A percentile compares a stretch with the other conserved stretches of the same genome.
These are phyloP conservation scores for Tylopilus sp. DNA, from an alignment of 1,284 basidiomycete genomes.

Conservation along the genomic window DNA sequence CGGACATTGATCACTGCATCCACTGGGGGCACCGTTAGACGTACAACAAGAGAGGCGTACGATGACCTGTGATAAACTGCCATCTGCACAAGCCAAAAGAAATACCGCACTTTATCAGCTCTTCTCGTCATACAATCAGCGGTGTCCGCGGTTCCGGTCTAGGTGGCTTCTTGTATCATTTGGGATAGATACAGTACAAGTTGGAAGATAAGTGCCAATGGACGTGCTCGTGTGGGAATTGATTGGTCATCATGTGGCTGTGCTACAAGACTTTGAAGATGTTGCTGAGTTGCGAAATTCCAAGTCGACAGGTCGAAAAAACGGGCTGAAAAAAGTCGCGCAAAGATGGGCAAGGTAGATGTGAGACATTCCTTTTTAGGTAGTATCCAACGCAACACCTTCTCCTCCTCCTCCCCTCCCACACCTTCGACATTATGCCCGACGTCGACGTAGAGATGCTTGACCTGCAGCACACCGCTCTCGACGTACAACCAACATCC, in stretches of 20 bases:
- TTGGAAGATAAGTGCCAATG: not conserved
- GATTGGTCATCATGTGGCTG: constrained; percentile 27
- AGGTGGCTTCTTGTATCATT: too few species aligned
- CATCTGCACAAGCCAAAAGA: constrained; percentile 54
- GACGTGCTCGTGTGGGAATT: constrained; percentile 13
- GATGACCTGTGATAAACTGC: constrained; percentile 57
- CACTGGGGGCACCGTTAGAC: not conserved
- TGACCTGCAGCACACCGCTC: constrained; percentile 9
- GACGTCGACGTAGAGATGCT: constrained; percentile 31
- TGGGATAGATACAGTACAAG: constrained; percentile 34
- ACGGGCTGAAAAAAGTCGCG: constrained; percentile 22
- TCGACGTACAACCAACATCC: not conserved
- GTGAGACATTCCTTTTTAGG: constrained; percentile 38
- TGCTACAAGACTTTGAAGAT: not conserved
- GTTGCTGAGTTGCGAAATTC: constrained; percentile 20
- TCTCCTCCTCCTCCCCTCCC: constrained; percentile 29
- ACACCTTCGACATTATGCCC: constrained; percentile 20
- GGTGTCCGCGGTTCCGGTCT: constrained; percentile 61
- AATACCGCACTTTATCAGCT: constrained; percentile 46
- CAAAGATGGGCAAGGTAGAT: constrained; percentile 21
- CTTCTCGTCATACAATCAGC: constrained; percentile 52
- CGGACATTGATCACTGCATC: constrained; percentile 49
- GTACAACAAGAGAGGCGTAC: constrained; percentile 34
- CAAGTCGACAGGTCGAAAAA: constrained; percentile 22
- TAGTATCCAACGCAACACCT: constrained; percentile 31